Conservation (phyloP, 768 basidiomycete genomes). For the Boletus rubroflammeus region DNA sequence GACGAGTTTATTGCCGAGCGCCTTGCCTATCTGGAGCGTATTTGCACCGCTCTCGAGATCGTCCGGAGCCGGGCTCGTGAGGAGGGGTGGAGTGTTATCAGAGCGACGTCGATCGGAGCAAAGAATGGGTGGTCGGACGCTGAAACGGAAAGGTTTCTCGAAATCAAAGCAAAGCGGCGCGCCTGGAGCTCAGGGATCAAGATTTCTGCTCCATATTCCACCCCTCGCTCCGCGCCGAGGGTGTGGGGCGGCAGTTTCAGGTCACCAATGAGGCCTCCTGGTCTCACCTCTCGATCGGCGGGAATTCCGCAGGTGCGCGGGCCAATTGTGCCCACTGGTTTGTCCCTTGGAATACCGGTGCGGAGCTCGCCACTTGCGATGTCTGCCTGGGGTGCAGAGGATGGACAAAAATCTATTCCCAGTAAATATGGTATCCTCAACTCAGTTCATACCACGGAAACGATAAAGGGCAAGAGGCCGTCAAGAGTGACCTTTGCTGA, state of each 20-base stretch:
- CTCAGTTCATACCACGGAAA: conserved; percentile 11
- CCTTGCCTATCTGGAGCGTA: conserved; percentile 31
- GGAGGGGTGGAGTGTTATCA: conserved; percentile 38
- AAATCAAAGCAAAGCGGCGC: conserved; percentile 55
- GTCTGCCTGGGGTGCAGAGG: conserved; percentile 38
- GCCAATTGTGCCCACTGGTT: conserved; percentile 30
- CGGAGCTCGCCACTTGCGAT: conserved; percentile 49
- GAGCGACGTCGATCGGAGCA: conserved; percentile 23
- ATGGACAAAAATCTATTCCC: conserved; percentile 25
- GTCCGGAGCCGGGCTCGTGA: conserved; percentile 41
- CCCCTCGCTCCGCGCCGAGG: neutral
- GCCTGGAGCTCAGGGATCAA: conserved; percentile 63
- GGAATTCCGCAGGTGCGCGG: conserved; percentile 4
- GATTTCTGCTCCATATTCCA: conserved; percentile 30
- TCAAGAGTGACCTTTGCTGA: conserved; percentile 19
- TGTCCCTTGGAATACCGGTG: conserved; percentile 50
- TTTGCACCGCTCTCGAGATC: conserved; percentile 40
- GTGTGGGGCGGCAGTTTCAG: conserved; percentile 17
- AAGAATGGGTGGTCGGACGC: conserved; percentile 27
- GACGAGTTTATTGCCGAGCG: conserved; percentile 18
- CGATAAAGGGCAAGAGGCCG: conserved; percentile 12
- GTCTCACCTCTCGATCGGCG: conserved; percentile 9
- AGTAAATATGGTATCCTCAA: conserved; percentile 20
- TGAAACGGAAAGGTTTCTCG: conserved; percentile 39
- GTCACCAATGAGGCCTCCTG: conserved; percentile 17